Evolutionary conservation across 208 protist species (phyloP), one percentile per base, ranked within the genome.

Genomic region (Crithidia fasciculata): DNA sequence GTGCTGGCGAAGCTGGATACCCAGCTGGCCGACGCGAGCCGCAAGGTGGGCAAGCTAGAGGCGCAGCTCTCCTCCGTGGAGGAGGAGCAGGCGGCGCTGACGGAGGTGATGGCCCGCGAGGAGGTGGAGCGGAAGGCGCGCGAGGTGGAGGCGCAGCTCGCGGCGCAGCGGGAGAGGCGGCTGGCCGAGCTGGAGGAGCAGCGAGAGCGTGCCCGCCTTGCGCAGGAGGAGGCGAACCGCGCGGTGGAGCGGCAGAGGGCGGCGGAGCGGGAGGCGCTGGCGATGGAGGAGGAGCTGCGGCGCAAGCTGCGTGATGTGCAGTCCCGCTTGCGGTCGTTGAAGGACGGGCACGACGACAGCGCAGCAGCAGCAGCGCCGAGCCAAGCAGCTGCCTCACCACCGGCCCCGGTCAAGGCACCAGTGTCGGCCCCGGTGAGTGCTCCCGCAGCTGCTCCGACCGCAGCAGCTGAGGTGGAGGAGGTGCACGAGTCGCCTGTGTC

Each of bases 261-360:
- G 65, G 86, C 80, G 13, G 92, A 96, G 65, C 77, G 80, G 40
- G 86, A 82, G 53, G 86, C 89, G 5, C 63, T 89, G 7, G 80
- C 76, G 28, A 79, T 83, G 56, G 89, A 96, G 76, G 63, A 65
- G 56, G 85, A 92, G 63, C 83, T 96, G 55, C 73, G 88, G 68
- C 74, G 74, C 43, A 84, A 89, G 69, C 72, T 92, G 66, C 59
- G 72, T 15, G 82, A 89, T 69, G 87, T 88, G 53, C 89, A 87
- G 50, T 70, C 72, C 36, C 72, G 80, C 63, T 69, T 88, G 50
- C 73, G 78, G 43, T 50, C 66, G 15, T 36, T 78, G 49, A 65
- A 81, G 56, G 57, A 78, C 3, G 49, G 50, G 57, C 65, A 77
- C 5, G 57, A 28, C 7, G 28, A 28, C 28, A 28, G 56, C 8